phyloP scores from a whole-genome alignment of 805 yeast genomes.

The Ascoidea asiatica region DNA sequence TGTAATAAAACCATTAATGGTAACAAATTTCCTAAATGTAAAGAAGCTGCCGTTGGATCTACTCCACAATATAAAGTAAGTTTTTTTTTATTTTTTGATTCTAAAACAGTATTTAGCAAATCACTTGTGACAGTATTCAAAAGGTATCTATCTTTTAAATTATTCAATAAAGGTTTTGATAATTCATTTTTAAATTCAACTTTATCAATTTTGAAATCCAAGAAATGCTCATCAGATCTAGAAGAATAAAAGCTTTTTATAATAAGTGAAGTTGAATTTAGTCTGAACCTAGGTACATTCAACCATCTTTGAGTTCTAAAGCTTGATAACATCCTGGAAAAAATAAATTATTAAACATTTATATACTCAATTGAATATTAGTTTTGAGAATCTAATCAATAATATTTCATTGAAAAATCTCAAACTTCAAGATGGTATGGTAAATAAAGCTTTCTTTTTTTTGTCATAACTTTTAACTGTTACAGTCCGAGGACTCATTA shows the following conservation, averaged over 20 bases:
- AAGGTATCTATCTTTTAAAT: constrained; percentile 32
- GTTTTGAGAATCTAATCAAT: no score
- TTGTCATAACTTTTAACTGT: no score
- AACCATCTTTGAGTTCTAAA: no score
- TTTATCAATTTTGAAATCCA: constrained; percentile 12
- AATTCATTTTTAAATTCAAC: constrained; percentile 16
- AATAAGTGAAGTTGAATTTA: background rate
- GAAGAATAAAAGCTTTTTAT: background rate
- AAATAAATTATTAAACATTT: no score
- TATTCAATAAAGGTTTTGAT: constrained; percentile 23
- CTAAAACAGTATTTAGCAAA: constrained; percentile 14
- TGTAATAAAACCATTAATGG: constrained; percentile 81
- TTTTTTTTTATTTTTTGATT: constrained; percentile 17
- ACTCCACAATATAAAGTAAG: constrained; percentile 82
- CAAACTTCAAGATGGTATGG: no score
- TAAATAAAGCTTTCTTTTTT: no score
- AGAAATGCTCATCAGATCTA: background rate
- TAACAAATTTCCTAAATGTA: constrained; percentile 82
- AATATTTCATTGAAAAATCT: no score
- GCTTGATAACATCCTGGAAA: no score
- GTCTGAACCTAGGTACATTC: no score
- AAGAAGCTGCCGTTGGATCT: constrained; percentile 84
- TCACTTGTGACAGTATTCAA: constrained; percentile 27
- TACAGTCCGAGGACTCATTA: no score
- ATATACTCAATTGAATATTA: no score